These are phyloP conservation scores for Colletotrichum agaves DNA, from an alignment of 2,329 filamentous ascomycete species.

Conservation along the genomic window DNA sequence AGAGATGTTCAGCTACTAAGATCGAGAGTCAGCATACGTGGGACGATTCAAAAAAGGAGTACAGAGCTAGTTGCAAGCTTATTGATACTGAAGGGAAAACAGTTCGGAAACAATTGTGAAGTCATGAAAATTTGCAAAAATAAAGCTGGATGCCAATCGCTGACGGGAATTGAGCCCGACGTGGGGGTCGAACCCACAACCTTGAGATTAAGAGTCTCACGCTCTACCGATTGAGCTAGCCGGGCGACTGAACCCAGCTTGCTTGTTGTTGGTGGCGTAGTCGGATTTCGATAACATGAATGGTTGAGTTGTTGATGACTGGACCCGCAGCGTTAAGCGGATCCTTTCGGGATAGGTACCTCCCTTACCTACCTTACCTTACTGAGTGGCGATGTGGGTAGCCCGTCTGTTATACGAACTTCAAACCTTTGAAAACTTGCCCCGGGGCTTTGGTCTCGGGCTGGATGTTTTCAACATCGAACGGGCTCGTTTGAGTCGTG, in stretches of 20 bases:
- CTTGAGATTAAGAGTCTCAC: conserved; percentile 76
- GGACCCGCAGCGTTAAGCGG: not conserved
- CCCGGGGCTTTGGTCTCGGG: too few relatives aligned
- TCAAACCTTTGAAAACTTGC: too few relatives aligned
- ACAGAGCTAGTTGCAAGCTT: too few relatives aligned
- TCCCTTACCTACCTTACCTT: too few relatives aligned
- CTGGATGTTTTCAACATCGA: too few relatives aligned
- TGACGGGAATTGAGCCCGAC: conserved; percentile 35
- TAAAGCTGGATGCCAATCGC: conserved; percentile 7
- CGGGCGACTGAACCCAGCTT: conserved; percentile 49
- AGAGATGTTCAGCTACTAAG: too few relatives aligned
- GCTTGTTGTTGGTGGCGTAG: not conserved
- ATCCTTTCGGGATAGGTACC: not conserved
- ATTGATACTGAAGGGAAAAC: too few relatives aligned
- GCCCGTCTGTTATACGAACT: too few relatives aligned
- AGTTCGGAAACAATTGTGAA: not conserved
- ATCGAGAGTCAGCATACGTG: too few relatives aligned
- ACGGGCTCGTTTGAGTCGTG: too few relatives aligned
- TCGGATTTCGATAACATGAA: not conserved
- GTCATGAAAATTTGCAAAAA: not conserved
- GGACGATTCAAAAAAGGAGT: too few relatives aligned
- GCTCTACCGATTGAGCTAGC: conserved; percentile 79
- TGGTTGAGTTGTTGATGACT: not conserved
- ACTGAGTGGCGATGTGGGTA: too few relatives aligned
- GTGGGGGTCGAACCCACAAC: conserved; percentile 62